Base-by-base conservation (phyloP, 2,329 filamentous ascomycete species). In the Exophiala alcalophila region DNA sequence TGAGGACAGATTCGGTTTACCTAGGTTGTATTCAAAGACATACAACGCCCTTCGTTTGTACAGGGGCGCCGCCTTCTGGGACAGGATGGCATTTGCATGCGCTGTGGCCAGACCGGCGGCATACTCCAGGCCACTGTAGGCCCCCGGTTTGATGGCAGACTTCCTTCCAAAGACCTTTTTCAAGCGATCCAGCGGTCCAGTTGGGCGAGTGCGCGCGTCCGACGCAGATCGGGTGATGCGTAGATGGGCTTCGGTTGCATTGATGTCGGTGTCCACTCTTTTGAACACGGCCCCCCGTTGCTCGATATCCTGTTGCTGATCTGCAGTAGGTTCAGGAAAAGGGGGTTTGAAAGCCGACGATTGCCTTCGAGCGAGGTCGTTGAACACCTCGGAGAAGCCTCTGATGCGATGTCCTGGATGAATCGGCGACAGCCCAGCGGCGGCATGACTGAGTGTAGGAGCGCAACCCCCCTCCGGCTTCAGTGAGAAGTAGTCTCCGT, bases 1-100 rank as follows among this genome's bases (percentile, higher is more conserved):
- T n/a, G n/a, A n/a, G n/a, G n/a, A n/a, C n/a, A n/a, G n/a, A n/a
- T n/a, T n/a, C n/a, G n/a, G 20, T 27, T 39, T n/a, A 39, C 36
- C 36, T 8, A 39, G 4, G 19, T 39, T 26, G 20, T 47, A 47
- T 23, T 47, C 43, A 21, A 42, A 21, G 6, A 47, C 38, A 25
- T 47, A 47, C 5, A 47, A 12, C 8, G 25, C 18, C 12, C 27
- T 24, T 4, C 28, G 25, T 23, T 42, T 25, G 25, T 43, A 33
- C 10, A 42, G 28, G 14, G 25, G 16, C 8, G 24, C 19, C 8
- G 29, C n/a, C 10, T 28, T 29, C 19, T 42, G 43, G 7, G 28
- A 27, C 6, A 47, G 38, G 15, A 42, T 35, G 18, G 37, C 30
- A 6, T 25, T 42, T 5, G 43, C 43, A 37, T 42, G 18, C 5